Base-by-base conservation (phyloP, 2,329 filamentous ascomycete species). In the Graphium sp. region DNA sequence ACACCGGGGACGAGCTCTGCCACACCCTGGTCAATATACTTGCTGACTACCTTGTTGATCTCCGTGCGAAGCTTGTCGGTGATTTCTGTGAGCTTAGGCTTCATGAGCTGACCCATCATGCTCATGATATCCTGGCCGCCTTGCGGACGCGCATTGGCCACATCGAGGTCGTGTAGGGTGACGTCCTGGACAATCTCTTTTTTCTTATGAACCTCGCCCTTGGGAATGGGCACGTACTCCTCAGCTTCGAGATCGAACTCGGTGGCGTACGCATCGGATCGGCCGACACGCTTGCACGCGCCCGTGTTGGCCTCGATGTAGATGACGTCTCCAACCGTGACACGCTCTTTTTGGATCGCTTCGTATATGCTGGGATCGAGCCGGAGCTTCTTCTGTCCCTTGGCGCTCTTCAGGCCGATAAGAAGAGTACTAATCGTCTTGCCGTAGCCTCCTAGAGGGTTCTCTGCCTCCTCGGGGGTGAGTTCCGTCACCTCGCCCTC, bases 51-150 rank as follows among this genome's bases (percentile, higher is more conserved):
- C 60, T 95, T 95, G 70, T 98, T 94, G 60, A 98, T 95, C 59
- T 98, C 89, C 32, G 71, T 63, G 35, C 89, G 73, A 46, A 98
- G 61, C 62, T 98, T 98, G 56, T 98, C 89, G 18, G 89, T 98
- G 46, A 98, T 95, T 53, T 98, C 89, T 5, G 89, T 98, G 74
- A 94, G 94, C 62, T 91, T 91, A 36, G 89, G 89, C 67, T 95
- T 95, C 84, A 95, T 94, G 46, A 98, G 60, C 56, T 98, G 89
- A 44, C 89, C 89, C 87, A 98, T 95, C 89, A 98, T 95, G 60
- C 85, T 94, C 85, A 98, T 95, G 40, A 98, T 92, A 52, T 98
- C 89, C 62, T 98, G 89, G 24, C 89, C 89, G 30, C 89, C 89
- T 59, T 95, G 84, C 5, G 89, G 89, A 44, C 87, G 66, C 10